Evolutionary conservation across 306 rosid species (phyloP).

Genomic region (Trifolium fragiferum): DNA sequence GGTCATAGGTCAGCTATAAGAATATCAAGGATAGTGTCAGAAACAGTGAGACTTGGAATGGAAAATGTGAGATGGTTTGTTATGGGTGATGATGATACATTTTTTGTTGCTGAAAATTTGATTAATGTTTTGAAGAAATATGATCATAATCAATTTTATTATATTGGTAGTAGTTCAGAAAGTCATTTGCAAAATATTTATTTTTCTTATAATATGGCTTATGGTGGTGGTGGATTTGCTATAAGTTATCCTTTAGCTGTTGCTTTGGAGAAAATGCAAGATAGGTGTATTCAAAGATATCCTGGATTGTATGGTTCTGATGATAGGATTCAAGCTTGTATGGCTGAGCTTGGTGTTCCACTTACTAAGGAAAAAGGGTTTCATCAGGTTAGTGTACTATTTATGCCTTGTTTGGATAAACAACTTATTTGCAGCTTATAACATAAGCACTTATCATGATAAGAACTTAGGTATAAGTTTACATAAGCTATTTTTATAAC

Average conservation of each 20-base stretch:
- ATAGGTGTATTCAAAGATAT: conserved; percentile 65
- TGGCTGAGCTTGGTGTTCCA: conserved; percentile 84
- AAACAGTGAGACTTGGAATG: conserved; percentile 56
- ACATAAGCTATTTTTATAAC: too few species aligned
- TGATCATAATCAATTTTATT: conserved; percentile 66
- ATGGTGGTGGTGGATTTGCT: conserved; percentile 81
- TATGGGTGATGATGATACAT: conserved; percentile 80
- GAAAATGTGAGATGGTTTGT: conserved; percentile 73
- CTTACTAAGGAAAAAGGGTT: conserved; percentile 76
- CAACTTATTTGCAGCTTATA: too few species aligned
- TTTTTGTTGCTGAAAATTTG: conserved; percentile 66
- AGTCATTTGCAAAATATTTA: conserved; percentile 71
- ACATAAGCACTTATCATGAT: too few species aligned
- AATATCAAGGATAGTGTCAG: conserved; percentile 72
- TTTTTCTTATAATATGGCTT: conserved; percentile 77
- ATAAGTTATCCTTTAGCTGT: conserved; percentile 67
- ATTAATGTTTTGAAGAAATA: conserved; percentile 64
- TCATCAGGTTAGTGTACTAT: conserved; percentile 67
- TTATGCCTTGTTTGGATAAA: too few species aligned
- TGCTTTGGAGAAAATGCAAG: conserved; percentile 71
- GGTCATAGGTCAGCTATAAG: conserved; percentile 70
- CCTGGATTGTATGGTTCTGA: conserved; percentile 73
- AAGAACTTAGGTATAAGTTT: too few species aligned
- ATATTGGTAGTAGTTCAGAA: conserved; percentile 74
- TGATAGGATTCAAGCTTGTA: conserved; percentile 79